Conservation (phyloP, 345 rosid genomes). For the Moricandia arvensis region DNA sequence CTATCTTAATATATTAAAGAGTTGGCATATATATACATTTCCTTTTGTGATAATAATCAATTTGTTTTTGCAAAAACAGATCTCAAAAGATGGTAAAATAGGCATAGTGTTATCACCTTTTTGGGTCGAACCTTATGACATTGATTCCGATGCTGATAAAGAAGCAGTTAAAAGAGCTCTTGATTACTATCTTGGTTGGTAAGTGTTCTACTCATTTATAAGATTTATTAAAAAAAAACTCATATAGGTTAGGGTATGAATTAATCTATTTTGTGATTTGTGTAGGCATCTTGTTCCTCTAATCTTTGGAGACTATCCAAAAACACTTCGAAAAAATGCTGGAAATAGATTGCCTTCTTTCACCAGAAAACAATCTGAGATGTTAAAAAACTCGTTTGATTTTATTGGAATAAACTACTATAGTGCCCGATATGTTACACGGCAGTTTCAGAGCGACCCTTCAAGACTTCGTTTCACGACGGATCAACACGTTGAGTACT, state of each 20-base stretch:
- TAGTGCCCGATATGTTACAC: constrained; percentile 30
- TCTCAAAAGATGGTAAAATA: constrained; percentile 26
- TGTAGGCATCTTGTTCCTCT: constrained; percentile 39
- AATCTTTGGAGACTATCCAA: constrained; percentile 43
- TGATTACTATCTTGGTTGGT: constrained; percentile 17
- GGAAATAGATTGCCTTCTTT: constrained; percentile 43
- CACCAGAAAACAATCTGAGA: constrained; percentile 29
- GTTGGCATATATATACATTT: not conserved
- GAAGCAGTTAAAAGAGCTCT: constrained; percentile 37
- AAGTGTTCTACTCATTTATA: not conserved
- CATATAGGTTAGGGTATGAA: not conserved
- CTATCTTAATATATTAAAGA: not conserved
- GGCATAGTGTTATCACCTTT: constrained; percentile 32
- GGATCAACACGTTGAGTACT: constrained; percentile 35
- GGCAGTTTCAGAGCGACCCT: constrained; percentile 7
- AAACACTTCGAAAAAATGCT: constrained; percentile 29
- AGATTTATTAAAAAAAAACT: not conserved
- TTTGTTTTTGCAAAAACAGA: constrained; percentile 5
- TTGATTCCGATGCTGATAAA: constrained; percentile 22
- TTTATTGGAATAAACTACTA: constrained; percentile 51
- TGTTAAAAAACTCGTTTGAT: constrained; percentile 43
- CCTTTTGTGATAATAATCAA: not conserved
- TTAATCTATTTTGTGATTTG: not conserved
- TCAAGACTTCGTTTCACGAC: constrained; percentile 33
- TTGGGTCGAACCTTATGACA: constrained; percentile 35